Percentiles rank a stretch among this genome's conserved stretches.
These are phyloP conservation scores for Priceomyces haplophilus DNA, from an alignment of 805 yeast genomes.

Conservation along the genomic window DNA sequence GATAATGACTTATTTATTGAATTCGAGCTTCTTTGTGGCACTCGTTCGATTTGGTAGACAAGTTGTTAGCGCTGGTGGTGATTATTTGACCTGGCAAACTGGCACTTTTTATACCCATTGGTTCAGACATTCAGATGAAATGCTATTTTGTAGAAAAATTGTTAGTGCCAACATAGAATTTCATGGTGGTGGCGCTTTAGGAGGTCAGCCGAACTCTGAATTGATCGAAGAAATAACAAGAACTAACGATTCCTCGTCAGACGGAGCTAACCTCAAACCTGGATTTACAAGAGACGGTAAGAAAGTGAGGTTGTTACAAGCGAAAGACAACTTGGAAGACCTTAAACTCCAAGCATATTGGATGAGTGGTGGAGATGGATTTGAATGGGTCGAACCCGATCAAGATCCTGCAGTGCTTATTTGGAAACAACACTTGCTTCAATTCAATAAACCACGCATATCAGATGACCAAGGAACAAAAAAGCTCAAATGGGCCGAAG, in stretches of 20 bases:
- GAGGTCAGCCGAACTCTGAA: slow-evolving; percentile 30
- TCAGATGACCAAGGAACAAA: slow-evolving; percentile 12
- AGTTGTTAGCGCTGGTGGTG: slow-evolving; percentile 44
- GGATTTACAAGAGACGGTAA: slow-evolving; percentile 37
- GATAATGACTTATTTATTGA: slow-evolving; percentile 37
- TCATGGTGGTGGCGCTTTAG: slow-evolving; percentile 46
- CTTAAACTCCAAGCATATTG: slow-evolving; percentile 75
- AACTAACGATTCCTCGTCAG: slow-evolving; percentile 20
- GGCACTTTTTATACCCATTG: slow-evolving; percentile 65
- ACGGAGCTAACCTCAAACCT: slow-evolving; percentile 28
- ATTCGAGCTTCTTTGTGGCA: slow-evolving; percentile 40
- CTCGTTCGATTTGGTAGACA: slow-evolving; percentile 41
- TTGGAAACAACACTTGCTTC: slow-evolving; percentile 33
- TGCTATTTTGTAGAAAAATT: slow-evolving; percentile 61
- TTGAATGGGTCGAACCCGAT: slow-evolving; percentile 88
- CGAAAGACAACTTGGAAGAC: slow-evolving; percentile 60
- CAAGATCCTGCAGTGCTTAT: slow-evolving; percentile 76
- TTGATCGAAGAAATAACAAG: slow-evolving; percentile 40
- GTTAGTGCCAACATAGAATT: slow-evolving; percentile 62
- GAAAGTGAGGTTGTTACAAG: slow-evolving; percentile 36
- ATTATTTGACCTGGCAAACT: slow-evolving; percentile 56
- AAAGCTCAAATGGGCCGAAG: slow-evolving; percentile 40
- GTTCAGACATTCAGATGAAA: slow-evolving; percentile 64
- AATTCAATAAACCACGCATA: slow-evolving; percentile 21
- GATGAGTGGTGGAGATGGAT: slow-evolving; percentile 83